Evolutionary conservation across 306 rosid genomes (phyloP).

Genomic region (Abrus pulchellus): DNA sequence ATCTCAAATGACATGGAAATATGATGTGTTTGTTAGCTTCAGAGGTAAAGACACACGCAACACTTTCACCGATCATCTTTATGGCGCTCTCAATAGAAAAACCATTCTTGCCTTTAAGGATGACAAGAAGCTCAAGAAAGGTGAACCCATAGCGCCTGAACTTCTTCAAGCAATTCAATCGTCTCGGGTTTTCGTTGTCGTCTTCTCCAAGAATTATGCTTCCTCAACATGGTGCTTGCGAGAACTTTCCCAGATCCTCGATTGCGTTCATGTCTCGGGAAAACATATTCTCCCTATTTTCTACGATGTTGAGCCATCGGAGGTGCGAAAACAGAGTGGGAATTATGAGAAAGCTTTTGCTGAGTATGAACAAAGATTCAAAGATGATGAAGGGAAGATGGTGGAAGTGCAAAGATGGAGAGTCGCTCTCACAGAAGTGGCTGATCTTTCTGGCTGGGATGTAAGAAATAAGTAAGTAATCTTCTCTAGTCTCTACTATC

Average conservation of each 20-base stretch:
- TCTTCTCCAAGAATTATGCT: constrained; percentile 14
- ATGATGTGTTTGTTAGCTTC: too few species aligned
- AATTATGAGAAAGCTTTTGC: background rate
- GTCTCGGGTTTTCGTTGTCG: too few species aligned
- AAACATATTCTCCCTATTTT: constrained; percentile 13
- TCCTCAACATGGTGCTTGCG: constrained; percentile 47
- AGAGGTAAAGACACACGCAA: too few species aligned
- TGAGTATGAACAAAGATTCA: constrained; percentile 28
- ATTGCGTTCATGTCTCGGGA: background rate
- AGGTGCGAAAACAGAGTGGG: constrained; percentile 23
- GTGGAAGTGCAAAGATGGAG: background rate
- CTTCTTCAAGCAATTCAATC: too few species aligned
- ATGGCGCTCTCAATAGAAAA: too few species aligned
- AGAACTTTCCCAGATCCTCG: constrained; percentile 33
- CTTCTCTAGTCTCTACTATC: background rate
- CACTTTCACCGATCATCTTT: too few species aligned
- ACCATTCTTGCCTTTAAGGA: too few species aligned
- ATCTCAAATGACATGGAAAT: too few species aligned
- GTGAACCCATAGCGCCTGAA: too few species aligned
- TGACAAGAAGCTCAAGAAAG: too few species aligned
- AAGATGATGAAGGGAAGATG: background rate
- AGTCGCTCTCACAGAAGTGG: background rate
- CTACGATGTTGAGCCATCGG: constrained; percentile 38
- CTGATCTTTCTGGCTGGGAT: constrained; percentile 25
- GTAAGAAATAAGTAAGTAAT: constrained; percentile 20